phyloP scores from a whole-genome alignment of 2,329 filamentous ascomycete species.

The Leptoxyphium fumago region DNA sequence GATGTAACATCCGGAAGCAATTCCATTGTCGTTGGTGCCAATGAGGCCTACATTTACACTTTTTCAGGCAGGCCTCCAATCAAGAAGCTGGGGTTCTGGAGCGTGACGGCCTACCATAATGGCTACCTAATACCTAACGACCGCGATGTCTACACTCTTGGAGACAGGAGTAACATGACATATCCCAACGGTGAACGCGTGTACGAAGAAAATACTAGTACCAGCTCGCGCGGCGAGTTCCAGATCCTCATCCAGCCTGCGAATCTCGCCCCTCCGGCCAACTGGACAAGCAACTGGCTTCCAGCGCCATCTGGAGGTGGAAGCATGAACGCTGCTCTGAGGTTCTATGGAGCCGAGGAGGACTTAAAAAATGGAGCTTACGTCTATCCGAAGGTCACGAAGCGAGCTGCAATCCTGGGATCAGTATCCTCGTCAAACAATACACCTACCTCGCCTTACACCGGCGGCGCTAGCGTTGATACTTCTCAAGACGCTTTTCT shows the following conservation, averaged over 20 bases:
- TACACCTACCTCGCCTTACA: neutral
- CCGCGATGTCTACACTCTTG: constrained; percentile 6
- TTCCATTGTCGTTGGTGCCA: constrained; percentile 1
- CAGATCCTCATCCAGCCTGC: constrained; percentile 10
- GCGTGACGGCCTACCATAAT: constrained; percentile 7
- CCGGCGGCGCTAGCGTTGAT: neutral
- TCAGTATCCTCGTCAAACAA: neutral
- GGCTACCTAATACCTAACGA: constrained; percentile 8
- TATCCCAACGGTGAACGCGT: constrained; percentile 5
- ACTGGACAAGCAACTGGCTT: constrained; percentile 12
- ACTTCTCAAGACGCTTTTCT: neutral
- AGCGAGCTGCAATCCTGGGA: neutral
- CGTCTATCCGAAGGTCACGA: constrained; percentile 5
- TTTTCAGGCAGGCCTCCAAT: constrained; percentile 9
- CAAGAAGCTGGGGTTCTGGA: constrained; percentile 7
- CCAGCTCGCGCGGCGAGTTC: constrained; percentile 1
- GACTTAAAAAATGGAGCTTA: constrained; percentile 4
- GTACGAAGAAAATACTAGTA: constrained; percentile 2
- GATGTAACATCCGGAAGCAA: neutral
- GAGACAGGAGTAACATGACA: constrained; percentile 8
- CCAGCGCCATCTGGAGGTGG: constrained; percentile 3
- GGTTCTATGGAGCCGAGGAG: constrained; percentile 5
- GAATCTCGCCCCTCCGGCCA: constrained; percentile 5
- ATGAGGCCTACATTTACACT: constrained; percentile 8
- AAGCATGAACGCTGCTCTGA: constrained; percentile 2